Conservation (phyloP, 164 flowering plant genomes). For the Cinnamomum micranthum region DNA sequence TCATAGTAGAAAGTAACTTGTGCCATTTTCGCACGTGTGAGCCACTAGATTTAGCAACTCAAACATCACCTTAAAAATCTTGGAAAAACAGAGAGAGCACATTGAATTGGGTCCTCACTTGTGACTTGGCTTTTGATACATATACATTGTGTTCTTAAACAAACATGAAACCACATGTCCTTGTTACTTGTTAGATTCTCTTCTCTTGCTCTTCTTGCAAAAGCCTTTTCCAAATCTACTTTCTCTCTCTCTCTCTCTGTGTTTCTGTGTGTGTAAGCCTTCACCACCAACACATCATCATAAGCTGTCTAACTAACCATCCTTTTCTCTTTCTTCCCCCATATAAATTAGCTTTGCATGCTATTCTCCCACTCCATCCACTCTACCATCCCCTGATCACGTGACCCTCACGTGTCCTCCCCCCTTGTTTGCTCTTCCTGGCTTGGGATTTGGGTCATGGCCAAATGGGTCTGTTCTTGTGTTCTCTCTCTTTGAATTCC, state of each 20-base stretch:
- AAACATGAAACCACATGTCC: background rate
- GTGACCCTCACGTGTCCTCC: background rate
- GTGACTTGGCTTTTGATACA: background rate
- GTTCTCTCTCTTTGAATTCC: background rate
- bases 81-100: background rate
- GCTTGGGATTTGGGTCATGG: constrained; percentile 1
- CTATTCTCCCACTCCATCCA: constrained; percentile 1
- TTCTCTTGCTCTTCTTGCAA: background rate
- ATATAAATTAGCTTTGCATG: constrained; percentile 22
- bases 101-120: background rate
- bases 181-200: background rate
- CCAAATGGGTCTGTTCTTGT: constrained; percentile 3
- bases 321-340: constrained; percentile 1
- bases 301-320: background rate
- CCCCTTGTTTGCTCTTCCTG: constrained; percentile 9
- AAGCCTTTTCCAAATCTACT: background rate
- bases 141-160: background rate
- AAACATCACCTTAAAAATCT: background rate
- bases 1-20: too few species aligned
- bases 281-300: background rate
- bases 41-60: background rate
- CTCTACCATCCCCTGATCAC: constrained; percentile 10
- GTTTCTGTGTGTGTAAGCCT: background rate
- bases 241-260: background rate
- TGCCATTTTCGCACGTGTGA: background rate